These are phyloP conservation scores for Spergularia marina DNA, from an alignment of 148 eudicot genomes.

Conservation along the genomic window DNA sequence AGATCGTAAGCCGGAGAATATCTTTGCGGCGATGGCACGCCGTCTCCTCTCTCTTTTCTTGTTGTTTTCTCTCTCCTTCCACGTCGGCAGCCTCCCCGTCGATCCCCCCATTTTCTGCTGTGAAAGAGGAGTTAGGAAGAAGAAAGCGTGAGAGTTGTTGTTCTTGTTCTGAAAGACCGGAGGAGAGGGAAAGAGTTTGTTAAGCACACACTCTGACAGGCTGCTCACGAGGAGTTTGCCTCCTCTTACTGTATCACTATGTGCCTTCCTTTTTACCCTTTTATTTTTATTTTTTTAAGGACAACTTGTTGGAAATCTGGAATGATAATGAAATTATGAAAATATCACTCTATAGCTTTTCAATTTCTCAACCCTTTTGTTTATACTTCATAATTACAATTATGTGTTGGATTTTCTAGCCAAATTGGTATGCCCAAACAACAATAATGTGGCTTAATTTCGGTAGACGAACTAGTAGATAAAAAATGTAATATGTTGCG, in stretches of 20 bases:
- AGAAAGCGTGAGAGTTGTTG: conserved; percentile 22
- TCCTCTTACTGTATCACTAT: not conserved
- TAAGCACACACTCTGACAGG: conserved; percentile 19
- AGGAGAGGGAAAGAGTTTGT: not conserved
- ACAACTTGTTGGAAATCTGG: not conserved
- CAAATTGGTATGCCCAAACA: too few species aligned
- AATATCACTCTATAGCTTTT: too few species aligned
- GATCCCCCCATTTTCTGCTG: conserved; percentile 38
- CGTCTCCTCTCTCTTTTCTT: conserved; percentile 59
- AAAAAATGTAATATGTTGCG: too few species aligned
- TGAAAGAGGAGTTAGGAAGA: not conserved
- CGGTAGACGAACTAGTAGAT: too few species aligned
- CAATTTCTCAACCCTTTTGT: too few species aligned
- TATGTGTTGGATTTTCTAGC: too few species aligned
- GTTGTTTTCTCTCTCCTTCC: conserved; percentile 76
- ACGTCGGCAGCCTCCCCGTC: conserved; percentile 53
- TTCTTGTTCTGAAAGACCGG: not conserved
- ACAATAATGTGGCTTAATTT: too few species aligned
- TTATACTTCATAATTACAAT: too few species aligned
- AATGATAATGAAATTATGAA: not conserved
- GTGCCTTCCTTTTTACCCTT: not conserved
- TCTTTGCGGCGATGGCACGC: conserved; percentile 64
- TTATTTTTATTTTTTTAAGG: not conserved
- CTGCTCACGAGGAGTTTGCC: conserved; percentile 35
- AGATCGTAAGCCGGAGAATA: conserved; percentile 57